Base-by-base conservation (phyloP, 371 early-diverging fungal species). In the Mucor indicus region DNA sequence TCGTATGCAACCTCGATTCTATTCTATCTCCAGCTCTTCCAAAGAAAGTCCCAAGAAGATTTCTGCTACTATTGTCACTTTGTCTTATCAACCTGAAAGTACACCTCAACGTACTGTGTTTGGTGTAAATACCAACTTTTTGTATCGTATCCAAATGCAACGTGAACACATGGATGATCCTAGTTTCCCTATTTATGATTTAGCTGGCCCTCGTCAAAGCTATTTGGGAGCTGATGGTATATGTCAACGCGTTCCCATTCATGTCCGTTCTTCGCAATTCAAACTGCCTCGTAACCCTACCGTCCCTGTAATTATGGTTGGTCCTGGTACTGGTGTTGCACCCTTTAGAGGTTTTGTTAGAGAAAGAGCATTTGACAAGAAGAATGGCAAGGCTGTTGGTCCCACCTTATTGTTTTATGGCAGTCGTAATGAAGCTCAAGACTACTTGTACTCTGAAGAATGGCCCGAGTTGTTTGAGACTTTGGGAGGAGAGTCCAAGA, bases 311-410 rank as follows among this genome's bases (percentile, higher is more conserved):
- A 84, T 98, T 38, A 96, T 98, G 97, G 73, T 98, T 24, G 97
- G 98, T 1, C 97, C 98, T 13, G 98, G 98, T 35, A 98, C 98
- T 0, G 98, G 98, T 32, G 92, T 98, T 17, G 98, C 98, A 4
- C 98, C 98, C 20, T 96, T 98, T 90, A 84, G 92, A 25, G 98
- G 90, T 2, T 98, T 98, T 67, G 68, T 96, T 0, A 86, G 86
- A 53, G 97, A 98, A 55, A 90, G 98, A 46, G 84, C 82, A 4
- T 50, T 69, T 25, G 74, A 74, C 50, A 81, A 72, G 38, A 66
- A 74, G 43, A 62, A 81, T 30, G 78, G 79, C 36, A 73, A 72
- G 45, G 64, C 76, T 19, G 79, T 87, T 24, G 96, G 98, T 11
- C 76, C 89, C 1, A 89, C 96, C 1, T 66, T 92, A 36, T 68